These are phyloP conservation scores for Gymnopilus junonius DNA, from an alignment of 768 basidiomycete genomes.

Conservation along the genomic window DNA sequence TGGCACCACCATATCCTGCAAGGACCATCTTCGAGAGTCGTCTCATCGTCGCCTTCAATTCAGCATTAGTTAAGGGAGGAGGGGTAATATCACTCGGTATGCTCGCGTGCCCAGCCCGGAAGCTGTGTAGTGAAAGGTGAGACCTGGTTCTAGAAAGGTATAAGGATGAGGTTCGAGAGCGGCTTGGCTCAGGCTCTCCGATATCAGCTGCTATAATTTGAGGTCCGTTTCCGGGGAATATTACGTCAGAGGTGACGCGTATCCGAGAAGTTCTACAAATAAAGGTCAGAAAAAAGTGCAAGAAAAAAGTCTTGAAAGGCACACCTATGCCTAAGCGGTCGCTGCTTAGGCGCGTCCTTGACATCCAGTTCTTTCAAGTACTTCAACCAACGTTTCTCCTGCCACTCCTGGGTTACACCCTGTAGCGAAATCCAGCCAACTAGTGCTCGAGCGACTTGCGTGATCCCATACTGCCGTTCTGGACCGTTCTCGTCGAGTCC, in stretches of 20 bases:
- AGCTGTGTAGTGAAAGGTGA: constrained; percentile 22
- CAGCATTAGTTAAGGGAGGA: constrained; percentile 39
- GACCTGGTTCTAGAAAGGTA: constrained; percentile 26
- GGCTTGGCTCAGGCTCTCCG: constrained; percentile 47
- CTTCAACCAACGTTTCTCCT: constrained; percentile 72
- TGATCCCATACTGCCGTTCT: constrained; percentile 62
- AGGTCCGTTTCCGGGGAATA: constrained; percentile 66
- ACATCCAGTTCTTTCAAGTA: constrained; percentile 70
- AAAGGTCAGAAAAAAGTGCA: constrained; percentile 1
- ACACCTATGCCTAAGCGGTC: constrained; percentile 39
- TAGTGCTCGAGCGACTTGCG: constrained; percentile 69
- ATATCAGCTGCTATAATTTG: constrained; percentile 85
- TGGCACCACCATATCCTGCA: constrained; percentile 85
- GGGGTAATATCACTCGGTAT: constrained; percentile 17
- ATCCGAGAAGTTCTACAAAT: constrained; percentile 55
- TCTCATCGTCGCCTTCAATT: constrained; percentile 72
- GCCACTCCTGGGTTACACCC: constrained; percentile 80
- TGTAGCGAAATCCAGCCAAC: constrained; percentile 84
- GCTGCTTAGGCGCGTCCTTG: constrained; percentile 43
- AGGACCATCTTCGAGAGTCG: constrained; percentile 83
- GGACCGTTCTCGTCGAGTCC: constrained; percentile 59
- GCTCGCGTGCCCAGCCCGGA: constrained; percentile 17
- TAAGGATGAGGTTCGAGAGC: constrained; percentile 24
- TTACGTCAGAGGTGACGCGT: constrained; percentile 73
- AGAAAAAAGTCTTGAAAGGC: constrained; percentile 3